Base-by-base conservation (phyloP, 2,329 filamentous ascomycete genomes). In the Penicillium sp. region DNA sequence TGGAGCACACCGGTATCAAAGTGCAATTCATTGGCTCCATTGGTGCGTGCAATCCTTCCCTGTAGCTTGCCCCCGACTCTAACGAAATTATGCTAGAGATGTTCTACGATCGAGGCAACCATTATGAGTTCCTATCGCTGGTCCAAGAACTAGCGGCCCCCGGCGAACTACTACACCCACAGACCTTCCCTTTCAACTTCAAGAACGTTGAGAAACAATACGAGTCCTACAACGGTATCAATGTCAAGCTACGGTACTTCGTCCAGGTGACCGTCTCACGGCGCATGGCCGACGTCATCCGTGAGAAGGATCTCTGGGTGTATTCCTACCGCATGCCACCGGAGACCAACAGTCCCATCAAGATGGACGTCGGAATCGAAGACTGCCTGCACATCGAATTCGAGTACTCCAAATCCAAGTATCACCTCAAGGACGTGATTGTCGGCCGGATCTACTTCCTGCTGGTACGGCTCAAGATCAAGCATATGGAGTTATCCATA, bases 141-240 rank as follows among this genome's bases (percentile, higher is more conserved):
- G 91, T 93, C 61, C 94, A 97, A 72, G 93, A 98, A 73, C 84
- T 98, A 32, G 93, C 93, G 14, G 90, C 93, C 14, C 93, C 93
- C 2, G 93, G 93, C 69, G 93, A 98, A 76, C 86, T 98, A 47
- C 93, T 97, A 69, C 94, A 98, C 73, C 93, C 93, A 35, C 93
- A 98, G 75, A 96, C 90, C 40, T 96, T 95, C 71, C 89, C 95
- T 59, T 98, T 98, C 81, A 95, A 96, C 76, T 98, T 98, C 82
- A 97, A 97, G 73, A 98, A 97, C 71, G 89, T 98, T 62, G 93
- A 98, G 80, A 98, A 98, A 78, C 90, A 95, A 71, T 98, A 98
- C 78, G 94, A 98, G 74, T 96, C 90, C 56, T 98, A 98, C 79
- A 95, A 95, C 69, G 93, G 93, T 66, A 98, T 98, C 81, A 98